Percentiles rank a stretch among this genome's conserved stretches.
phyloP scores from a whole-genome alignment of 2,329 filamentous ascomycete genomes.

The Stachybotrys elegans region DNA sequence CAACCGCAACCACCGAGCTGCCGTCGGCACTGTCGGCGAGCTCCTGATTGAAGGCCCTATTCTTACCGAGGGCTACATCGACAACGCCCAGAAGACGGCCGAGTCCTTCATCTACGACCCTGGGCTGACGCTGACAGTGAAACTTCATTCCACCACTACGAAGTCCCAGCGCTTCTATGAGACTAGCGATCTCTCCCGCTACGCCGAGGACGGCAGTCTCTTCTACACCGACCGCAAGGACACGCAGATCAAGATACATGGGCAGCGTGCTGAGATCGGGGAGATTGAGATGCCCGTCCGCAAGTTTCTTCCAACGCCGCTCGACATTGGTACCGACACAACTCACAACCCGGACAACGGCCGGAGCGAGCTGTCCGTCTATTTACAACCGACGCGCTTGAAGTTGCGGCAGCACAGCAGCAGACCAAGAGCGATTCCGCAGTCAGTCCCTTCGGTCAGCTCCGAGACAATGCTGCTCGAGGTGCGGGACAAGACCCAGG shows the following conservation, averaged over 20 bases:
- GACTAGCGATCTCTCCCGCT: neutral
- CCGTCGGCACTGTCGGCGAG: conserved; percentile 21
- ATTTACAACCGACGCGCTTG: neutral
- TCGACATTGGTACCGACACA: neutral
- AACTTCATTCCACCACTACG: neutral
- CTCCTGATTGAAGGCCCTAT: conserved; percentile 34
- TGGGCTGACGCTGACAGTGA: neutral
- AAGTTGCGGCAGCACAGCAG: too few species aligned
- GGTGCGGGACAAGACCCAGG: neutral
- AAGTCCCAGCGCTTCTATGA: neutral
- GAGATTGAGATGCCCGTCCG: neutral
- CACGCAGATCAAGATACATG: neutral
- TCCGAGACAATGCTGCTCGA: neutral
- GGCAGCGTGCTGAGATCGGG: neutral
- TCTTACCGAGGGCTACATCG: conserved; percentile 44
- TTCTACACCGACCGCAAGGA: neutral
- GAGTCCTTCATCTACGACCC: conserved; percentile 12
- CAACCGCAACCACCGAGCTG: conserved; percentile 12
- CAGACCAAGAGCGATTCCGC: too few species aligned
- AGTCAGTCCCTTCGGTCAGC: too few species aligned
- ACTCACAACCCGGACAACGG: neutral
- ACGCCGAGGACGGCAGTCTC: neutral
- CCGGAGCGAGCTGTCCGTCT: neutral
- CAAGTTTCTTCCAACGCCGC: neutral
- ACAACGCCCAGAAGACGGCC: conserved; percentile 26